Conservation (phyloP, 2,329 filamentous ascomycete species). For the Boeremia lycopersici region DNA sequence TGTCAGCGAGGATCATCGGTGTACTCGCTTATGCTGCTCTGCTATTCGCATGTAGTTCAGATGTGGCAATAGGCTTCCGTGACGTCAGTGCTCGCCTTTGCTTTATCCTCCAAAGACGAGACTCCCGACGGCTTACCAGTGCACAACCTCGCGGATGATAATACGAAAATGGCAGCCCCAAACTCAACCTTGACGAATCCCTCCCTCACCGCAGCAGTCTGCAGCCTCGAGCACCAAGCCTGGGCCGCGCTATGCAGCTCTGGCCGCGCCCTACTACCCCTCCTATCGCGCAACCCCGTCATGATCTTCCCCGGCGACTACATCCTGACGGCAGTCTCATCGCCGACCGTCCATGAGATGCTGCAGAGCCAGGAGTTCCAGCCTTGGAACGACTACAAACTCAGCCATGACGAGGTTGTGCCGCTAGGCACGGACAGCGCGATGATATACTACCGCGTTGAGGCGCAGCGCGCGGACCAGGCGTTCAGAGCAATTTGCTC, state of each 20-base stretch:
- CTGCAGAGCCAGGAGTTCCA: slow-evolving; percentile 26
- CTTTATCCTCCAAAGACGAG: too few species aligned
- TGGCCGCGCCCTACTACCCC: slow-evolving; percentile 42
- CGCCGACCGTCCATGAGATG: slow-evolving; percentile 29
- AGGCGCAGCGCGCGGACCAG: slow-evolving; percentile 23
- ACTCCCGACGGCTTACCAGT: too few species aligned
- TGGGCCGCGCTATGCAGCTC: slow-evolving; percentile 46
- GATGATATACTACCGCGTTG: slow-evolving; percentile 34
- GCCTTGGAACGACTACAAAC: slow-evolving; percentile 32
- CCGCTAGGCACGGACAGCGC: slow-evolving; percentile 31
- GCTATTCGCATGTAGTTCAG: too few species aligned
- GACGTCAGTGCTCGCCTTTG: too few species aligned
- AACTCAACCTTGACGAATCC: slow-evolving; percentile 29
- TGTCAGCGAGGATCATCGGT: too few species aligned
- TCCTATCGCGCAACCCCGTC: slow-evolving; percentile 44
- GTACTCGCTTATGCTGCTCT: too few species aligned
- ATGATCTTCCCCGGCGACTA: slow-evolving; percentile 49
- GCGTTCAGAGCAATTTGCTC: slow-evolving; percentile 35
- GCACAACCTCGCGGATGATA: neutral
- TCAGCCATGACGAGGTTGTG: slow-evolving; percentile 38
- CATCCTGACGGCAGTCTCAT: slow-evolving; percentile 42
- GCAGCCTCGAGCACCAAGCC: slow-evolving; percentile 41
- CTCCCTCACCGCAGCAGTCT: slow-evolving; percentile 34
- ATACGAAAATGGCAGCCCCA: slow-evolving; percentile 6
- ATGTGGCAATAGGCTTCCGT: too few species aligned